A percentile compares a stretch with the other conserved stretches of the same genome.
Evolutionary conservation across 331 rosid species (phyloP).

Genomic region (Malus hybrid): DNA sequence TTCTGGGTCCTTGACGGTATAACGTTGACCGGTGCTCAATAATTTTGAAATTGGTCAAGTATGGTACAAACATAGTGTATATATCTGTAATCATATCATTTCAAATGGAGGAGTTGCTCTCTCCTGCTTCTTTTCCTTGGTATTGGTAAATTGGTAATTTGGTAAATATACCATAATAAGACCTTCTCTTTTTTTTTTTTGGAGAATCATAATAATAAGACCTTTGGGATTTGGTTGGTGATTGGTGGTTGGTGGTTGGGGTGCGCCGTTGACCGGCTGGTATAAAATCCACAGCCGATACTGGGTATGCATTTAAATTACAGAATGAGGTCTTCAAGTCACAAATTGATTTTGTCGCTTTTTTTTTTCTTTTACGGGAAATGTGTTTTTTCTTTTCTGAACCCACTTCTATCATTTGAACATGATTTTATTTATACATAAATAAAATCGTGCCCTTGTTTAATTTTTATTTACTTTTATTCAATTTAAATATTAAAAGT

Average conservation of each 20-base stretch:
- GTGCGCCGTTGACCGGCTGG: not conserved
- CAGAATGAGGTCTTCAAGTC: not conserved
- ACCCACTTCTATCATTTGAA: not conserved
- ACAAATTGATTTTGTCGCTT: not conserved
- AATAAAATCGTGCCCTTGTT: too few species aligned
- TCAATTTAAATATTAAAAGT: too few species aligned
- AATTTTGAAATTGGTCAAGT: too few species aligned
- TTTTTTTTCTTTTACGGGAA: not conserved
- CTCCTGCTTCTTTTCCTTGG: not conserved
- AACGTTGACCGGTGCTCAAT: too few species aligned
- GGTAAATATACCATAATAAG: too few species aligned
- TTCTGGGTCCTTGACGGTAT: too few species aligned
- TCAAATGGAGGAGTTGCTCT: not conserved
- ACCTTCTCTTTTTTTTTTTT: too few species aligned
- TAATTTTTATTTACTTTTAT: too few species aligned
- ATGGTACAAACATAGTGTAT: not conserved
- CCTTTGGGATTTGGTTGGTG: not conserved
- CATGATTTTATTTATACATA: too few species aligned
- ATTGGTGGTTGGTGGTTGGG: not conserved
- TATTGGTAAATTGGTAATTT: too few species aligned
- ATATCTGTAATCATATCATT: too few species aligned
- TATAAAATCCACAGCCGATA: not conserved
- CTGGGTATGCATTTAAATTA: not conserved
- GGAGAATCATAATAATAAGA: too few species aligned
- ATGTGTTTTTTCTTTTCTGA: not conserved